phyloP scores from a whole-genome alignment of 2,329 filamentous ascomycete genomes.

The Aspergillus sp. region DNA sequence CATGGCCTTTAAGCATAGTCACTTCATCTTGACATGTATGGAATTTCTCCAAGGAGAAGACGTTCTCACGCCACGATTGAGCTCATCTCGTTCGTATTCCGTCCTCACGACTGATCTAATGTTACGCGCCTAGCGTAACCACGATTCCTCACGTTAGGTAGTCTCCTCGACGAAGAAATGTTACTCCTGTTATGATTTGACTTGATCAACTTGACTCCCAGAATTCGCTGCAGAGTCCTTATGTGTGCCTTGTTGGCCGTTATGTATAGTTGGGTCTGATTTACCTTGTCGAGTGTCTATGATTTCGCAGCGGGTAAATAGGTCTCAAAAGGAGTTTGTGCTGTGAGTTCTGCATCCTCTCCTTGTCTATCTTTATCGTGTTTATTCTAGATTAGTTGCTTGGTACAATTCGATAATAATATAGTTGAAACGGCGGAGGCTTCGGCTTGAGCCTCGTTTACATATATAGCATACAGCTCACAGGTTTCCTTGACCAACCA shows the following conservation, averaged over 20 bases:
- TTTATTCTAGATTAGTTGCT: not conserved
- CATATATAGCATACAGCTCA: too few relatives aligned
- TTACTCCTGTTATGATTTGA: not conserved
- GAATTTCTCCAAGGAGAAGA: not conserved
- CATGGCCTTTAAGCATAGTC: not conserved
- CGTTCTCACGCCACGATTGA: not conserved
- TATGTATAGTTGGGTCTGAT: constrained; percentile 4
- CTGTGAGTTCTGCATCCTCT: not conserved
- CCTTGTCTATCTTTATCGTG: not conserved
- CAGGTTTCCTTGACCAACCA: too few relatives aligned
- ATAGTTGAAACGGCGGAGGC: too few relatives aligned
- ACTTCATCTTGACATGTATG: not conserved
- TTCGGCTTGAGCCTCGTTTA: too few relatives aligned
- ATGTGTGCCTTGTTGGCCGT: not conserved
- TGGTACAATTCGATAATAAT: not conserved
- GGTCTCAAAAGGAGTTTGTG: constrained; percentile 4
- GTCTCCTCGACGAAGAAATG: not conserved
- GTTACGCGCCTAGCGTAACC: not conserved
- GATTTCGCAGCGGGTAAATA: constrained; percentile 8
- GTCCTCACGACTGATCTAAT: not conserved
- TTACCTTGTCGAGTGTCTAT: not conserved
- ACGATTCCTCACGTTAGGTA: constrained; percentile 2
- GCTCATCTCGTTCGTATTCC: not conserved
- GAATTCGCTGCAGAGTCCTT: not conserved
- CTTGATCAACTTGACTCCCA: not conserved